A percentile compares a stretch with the other conserved stretches of the same genome.
Conservation (phyloP, 768 basidiomycete species). For the Dacryopinax primogenitus region DNA sequence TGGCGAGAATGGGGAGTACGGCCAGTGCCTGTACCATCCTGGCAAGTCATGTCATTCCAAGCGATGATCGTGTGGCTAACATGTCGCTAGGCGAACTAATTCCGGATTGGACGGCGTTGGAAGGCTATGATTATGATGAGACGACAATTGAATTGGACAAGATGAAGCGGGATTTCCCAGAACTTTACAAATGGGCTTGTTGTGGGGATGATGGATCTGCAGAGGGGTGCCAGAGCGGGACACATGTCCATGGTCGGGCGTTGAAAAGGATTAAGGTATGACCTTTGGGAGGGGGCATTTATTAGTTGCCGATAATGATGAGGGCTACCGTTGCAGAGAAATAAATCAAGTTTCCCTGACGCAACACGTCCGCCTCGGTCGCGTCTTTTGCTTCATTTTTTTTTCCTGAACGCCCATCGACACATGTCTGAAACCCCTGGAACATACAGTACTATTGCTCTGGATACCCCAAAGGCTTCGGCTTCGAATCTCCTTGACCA, state of each 20-base stretch:
- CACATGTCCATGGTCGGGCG: neutral
- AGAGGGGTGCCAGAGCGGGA: constrained; percentile 24
- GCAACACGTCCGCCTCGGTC: too few relatives aligned
- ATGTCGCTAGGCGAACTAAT: constrained; percentile 27
- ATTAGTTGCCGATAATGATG: neutral
- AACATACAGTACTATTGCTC: too few relatives aligned
- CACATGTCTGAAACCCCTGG: too few relatives aligned
- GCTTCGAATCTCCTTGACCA: too few relatives aligned
- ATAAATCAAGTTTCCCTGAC: too few relatives aligned
- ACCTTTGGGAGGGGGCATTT: neutral
- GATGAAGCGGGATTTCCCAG: constrained; percentile 34
- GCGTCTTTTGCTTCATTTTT: too few relatives aligned
- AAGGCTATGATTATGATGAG: constrained; percentile 23
- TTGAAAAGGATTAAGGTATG: neutral
- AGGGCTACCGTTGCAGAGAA: too few relatives aligned
- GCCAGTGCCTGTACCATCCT: constrained; percentile 42
- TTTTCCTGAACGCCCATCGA: too few relatives aligned
- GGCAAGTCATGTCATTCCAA: constrained; percentile 29
- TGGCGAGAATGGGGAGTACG: constrained; percentile 26
- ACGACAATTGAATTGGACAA: constrained; percentile 32
- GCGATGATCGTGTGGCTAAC: constrained; percentile 30
- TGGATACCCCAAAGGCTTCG: too few relatives aligned
- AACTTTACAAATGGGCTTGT: constrained; percentile 41
- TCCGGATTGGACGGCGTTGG: too few relatives aligned
- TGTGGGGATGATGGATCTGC: constrained; percentile 32